Conservation (phyloP, 1,284 basidiomycete genomes). For the Schizophyllum amplum region DNA sequence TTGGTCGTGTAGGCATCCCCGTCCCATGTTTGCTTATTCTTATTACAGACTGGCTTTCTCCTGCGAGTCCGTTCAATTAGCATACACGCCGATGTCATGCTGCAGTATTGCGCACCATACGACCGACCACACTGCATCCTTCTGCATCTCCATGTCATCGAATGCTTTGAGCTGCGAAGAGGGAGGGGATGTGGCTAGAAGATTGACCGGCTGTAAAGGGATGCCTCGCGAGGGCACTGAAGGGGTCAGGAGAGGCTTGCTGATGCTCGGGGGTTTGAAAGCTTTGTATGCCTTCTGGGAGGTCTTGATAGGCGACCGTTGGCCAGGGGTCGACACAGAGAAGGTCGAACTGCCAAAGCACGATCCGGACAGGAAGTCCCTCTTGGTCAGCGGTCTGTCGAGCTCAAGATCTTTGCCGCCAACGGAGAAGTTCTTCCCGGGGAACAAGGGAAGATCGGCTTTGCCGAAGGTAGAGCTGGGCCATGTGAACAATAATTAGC, state of each 20-base stretch:
- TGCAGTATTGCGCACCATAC: constrained; percentile 44
- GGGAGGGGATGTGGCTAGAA: constrained; percentile 18
- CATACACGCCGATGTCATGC: constrained; percentile 6
- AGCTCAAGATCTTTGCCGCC: constrained; percentile 66
- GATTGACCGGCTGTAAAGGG: constrained; percentile 34
- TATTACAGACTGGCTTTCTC: constrained; percentile 63
- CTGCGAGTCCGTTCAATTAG: constrained; percentile 25
- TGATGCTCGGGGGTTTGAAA: constrained; percentile 33
- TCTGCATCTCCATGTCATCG: background rate
- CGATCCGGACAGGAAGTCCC: constrained; percentile 55
- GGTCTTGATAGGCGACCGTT: constrained; percentile 12
- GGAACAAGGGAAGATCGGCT: constrained; percentile 28
- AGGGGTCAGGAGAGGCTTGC: constrained; percentile 11
- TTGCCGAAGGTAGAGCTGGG: constrained; percentile 35
- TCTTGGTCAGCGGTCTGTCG: constrained; percentile 46
- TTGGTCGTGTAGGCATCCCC: constrained; percentile 61
- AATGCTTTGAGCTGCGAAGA: constrained; percentile 10
- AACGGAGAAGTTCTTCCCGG: constrained; percentile 51
- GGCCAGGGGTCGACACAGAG: constrained; percentile 9
- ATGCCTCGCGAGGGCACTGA: constrained; percentile 20
- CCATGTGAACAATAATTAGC: constrained; percentile 4
- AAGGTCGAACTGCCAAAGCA: constrained; percentile 41
- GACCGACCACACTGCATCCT: constrained; percentile 50
- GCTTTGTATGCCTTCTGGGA: constrained; percentile 27
- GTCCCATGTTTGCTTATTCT: constrained; percentile 89